Evolutionary conservation across 2,329 filamentous ascomycete species (phyloP).

Genomic region (Aspergillus quadrilineatus): DNA sequence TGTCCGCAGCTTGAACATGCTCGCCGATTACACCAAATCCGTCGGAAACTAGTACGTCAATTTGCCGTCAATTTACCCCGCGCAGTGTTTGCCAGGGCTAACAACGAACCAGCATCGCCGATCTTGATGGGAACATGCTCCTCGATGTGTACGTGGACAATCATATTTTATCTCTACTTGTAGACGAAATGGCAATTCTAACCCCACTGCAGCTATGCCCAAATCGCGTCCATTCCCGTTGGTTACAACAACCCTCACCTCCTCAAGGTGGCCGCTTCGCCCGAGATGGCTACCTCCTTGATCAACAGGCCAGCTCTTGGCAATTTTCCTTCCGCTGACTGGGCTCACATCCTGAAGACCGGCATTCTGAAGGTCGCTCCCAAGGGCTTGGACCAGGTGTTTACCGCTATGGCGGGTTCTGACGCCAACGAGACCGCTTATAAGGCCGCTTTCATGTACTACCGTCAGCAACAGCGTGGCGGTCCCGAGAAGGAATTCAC

Average conservation of each 20-base stretch:
- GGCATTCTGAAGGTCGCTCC: conserved; percentile 81
- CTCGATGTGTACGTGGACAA: conserved; percentile 48
- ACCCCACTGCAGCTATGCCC: conserved; percentile 66
- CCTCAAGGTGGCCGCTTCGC: conserved; percentile 66
- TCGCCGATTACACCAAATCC: conserved; percentile 72
- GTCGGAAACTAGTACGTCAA: conserved; percentile 69
- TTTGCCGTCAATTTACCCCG: not conserved
- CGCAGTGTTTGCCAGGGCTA: conserved; percentile 13
- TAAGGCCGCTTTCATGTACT: conserved; percentile 95
- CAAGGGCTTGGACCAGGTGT: conserved; percentile 81
- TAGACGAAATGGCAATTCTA: not conserved
- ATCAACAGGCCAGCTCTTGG: conserved; percentile 88
- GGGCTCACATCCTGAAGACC: conserved; percentile 74
- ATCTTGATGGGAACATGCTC: conserved; percentile 52
- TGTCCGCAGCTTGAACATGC: conserved; percentile 80
- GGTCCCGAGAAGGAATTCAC: conserved; percentile 76
- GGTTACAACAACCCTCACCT: conserved; percentile 89
- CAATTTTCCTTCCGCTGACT: conserved; percentile 85
- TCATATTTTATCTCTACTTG: not conserved
- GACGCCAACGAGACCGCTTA: conserved; percentile 94
- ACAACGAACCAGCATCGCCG: conserved; percentile 42
- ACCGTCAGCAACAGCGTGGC: conserved; percentile 76
- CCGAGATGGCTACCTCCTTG: conserved; percentile 75
- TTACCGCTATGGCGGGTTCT: conserved; percentile 84
- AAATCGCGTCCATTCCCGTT: conserved; percentile 89